Evolutionary conservation across 306 rosid species (phyloP), one percentile per base, ranked within the genome.

Genomic region (Rubus parviflorus): DNA sequence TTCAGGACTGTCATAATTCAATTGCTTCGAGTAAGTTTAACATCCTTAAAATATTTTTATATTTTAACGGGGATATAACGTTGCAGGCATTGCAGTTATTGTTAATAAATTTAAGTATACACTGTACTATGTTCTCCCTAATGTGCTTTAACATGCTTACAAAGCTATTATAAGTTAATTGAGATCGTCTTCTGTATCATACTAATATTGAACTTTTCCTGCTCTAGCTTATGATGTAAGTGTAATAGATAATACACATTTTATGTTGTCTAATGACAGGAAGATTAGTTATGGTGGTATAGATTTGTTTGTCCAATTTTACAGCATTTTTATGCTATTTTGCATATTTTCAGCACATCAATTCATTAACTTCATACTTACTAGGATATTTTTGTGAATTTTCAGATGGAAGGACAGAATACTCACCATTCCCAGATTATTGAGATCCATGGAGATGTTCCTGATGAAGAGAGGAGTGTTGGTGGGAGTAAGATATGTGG

Each of bases 401-500:
- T 79, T 82, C 86, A 91, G 92, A 91, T 89, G 93, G 93, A 85
- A 64, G 80, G 68, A 4, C 88, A 84, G 48, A 67, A 64, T 74
- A 77, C 82, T 58, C 82, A 73, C 42, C 66, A 83, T 38, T 54
- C 73, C 1, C 93, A 86, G 76, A 83, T 87, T 62, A 84, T 87
- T 73, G 93, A 91, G 60, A 81, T 91, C 81, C 68, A 81, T 56
- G 78, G 71, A 30, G 89, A 87, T 75, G 3, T 49, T 68, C 69
- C 69, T 62, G 81, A 80, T 52, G 81, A 70, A 72, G 75, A 75
- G 77, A 56, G 72, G 38, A 63, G 77, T 64, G 12, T 11, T 12
- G 67, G 80, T 16, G 89, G 85, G 68, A 89, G 85, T 83, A 91
- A 91, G 75, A 68, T 87, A 74, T 91, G 96, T 64, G 90, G 93